Conservation (phyloP, 768 basidiomycete species). For the Trametes cinnabarina region DNA sequence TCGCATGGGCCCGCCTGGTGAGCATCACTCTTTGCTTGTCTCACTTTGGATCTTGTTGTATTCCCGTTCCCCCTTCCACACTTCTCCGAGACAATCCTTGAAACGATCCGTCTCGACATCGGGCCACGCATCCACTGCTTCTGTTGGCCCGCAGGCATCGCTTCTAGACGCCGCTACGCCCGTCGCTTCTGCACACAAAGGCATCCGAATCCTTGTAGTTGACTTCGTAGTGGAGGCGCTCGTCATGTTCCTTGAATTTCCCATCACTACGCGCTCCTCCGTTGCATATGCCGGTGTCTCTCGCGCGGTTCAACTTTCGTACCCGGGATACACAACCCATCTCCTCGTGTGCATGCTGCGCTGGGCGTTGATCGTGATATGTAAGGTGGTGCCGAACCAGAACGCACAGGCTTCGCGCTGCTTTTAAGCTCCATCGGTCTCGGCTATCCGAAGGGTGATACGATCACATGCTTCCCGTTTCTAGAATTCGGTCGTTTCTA, state of each 20-base stretch:
- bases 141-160: background rate
- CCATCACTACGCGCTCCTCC: background rate
- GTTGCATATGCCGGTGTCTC: background rate
- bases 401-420: background rate
- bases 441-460: constrained; percentile 2
- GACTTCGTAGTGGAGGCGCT: constrained; percentile 1
- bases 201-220: background rate
- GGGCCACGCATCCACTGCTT: background rate
- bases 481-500: constrained; percentile 1
- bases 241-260: background rate
- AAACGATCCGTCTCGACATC: background rate
- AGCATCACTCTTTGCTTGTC: constrained; percentile 6
- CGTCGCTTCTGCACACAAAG: constrained; percentile 6
- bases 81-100: background rate
- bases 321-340: no score
- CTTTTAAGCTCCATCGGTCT: constrained; percentile 1
- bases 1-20: constrained; percentile 16
- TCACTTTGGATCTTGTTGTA: constrained; percentile 1
- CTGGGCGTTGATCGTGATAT: background rate
- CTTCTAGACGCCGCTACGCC: background rate
- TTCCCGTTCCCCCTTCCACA: background rate
- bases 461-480: constrained; percentile 13
- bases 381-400: background rate
- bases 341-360: background rate
- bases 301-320: no score